Evolutionary conservation across 371 early-diverging fungal species (phyloP).

Genomic region (Rhizopus arrhizus): DNA sequence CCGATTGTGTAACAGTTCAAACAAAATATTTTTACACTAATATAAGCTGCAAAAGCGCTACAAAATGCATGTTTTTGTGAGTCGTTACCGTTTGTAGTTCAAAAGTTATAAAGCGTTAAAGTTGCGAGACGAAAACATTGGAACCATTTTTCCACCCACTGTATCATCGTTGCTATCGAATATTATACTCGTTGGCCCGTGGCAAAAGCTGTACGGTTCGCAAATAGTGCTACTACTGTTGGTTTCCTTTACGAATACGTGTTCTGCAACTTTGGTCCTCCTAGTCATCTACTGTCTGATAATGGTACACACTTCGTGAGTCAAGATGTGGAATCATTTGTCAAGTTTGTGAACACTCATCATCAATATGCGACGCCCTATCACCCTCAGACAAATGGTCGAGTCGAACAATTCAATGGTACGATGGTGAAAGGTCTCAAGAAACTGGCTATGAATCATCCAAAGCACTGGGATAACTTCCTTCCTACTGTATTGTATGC

Average conservation of each 20-base stretch:
- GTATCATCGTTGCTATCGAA: conserved; percentile 52
- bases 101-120: too few species aligned
- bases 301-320: conserved; percentile 29
- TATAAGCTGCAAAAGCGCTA: too few species aligned
- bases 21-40: too few species aligned
- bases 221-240: conserved; percentile 28
- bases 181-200: conserved; percentile 44
- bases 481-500: conserved; percentile 9
- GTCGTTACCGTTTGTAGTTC: too few species aligned
- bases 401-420: conserved; percentile 24
- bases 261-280: conserved; percentile 33
- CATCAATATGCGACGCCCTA: conserved; percentile 17
- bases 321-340: neutral
- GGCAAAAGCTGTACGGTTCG: conserved; percentile 35
- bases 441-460: conserved; percentile 2
- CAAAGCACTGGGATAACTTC: neutral
- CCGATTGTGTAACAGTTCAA: too few species aligned
- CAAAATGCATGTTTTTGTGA: too few species aligned
- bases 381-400: conserved; percentile 25
- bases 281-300: conserved; percentile 36
- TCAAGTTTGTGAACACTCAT: neutral
- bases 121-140: too few species aligned
- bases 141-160: too few species aligned
- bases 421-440: conserved; percentile 13
- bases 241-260: conserved; percentile 42